Conservation (phyloP, 1,284 basidiomycete genomes). For the Sporisorium sorghi region DNA sequence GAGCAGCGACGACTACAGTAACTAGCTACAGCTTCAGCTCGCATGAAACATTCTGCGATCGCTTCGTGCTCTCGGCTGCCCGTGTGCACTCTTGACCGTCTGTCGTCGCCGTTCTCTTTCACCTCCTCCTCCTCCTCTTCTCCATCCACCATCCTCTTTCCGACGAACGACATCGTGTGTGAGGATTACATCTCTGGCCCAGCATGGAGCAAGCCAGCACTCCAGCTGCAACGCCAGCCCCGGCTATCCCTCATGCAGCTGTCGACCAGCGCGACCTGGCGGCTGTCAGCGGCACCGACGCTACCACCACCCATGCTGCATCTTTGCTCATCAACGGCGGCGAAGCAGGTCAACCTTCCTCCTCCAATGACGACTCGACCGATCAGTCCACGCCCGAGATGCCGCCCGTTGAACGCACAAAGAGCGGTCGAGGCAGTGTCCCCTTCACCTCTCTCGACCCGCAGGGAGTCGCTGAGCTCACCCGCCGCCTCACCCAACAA, state of each 20-base stretch:
- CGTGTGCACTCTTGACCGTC: no score
- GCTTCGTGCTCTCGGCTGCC: no score
- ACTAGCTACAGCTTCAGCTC: no score
- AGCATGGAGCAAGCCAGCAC: constrained; percentile 24
- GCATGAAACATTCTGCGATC: no score
- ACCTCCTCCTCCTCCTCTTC: no score
- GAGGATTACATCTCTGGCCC: no score
- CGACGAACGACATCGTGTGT: no score
- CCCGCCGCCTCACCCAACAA: constrained; percentile 45
- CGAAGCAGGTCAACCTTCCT: neutral
- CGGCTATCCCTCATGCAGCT: constrained; percentile 15
- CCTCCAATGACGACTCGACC: constrained; percentile 13
- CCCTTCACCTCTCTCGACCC: constrained; percentile 41
- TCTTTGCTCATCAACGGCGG: constrained; percentile 12
- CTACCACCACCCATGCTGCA: constrained; percentile 23
- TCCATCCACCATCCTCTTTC: neutral
- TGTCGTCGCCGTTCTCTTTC: no score
- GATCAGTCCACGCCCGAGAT: constrained; percentile 15
- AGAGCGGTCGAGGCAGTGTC: constrained; percentile 31
- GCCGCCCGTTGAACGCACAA: constrained; percentile 18
- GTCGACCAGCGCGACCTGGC: constrained; percentile 10
- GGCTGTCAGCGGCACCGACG: constrained; percentile 1
- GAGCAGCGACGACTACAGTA: no score
- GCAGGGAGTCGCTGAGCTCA: constrained; percentile 46
- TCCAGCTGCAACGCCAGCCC: constrained; percentile 24